Conservation (phyloP, 2,329 filamentous ascomycete species). For the Pseudogymnoascus sp. region DNA sequence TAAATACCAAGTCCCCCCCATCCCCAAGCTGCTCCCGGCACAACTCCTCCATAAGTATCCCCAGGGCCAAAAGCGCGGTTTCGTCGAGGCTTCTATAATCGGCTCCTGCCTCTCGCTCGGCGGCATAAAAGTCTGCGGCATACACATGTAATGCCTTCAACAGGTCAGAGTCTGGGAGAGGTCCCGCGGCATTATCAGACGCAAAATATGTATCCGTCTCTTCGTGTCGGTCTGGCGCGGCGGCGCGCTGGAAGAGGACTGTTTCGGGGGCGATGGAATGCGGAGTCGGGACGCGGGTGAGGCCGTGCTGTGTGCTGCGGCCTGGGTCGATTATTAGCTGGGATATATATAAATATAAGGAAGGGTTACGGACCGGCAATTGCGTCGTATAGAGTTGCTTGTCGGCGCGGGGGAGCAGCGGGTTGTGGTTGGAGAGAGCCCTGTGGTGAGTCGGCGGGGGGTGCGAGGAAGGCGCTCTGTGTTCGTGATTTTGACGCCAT, state of each 20-base stretch:
- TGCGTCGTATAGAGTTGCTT: conserved; percentile 61
- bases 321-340: neutral
- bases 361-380: conserved; percentile 50
- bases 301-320: conserved; percentile 20
- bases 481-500: conserved; percentile 1
- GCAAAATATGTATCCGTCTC: conserved; percentile 67
- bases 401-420: conserved; percentile 15
- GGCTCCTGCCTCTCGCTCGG: conserved; percentile 22
- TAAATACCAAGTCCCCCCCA: conserved; percentile 63
- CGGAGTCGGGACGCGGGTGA: conserved; percentile 23
- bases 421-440: neutral
- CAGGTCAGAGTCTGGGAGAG: conserved; percentile 61
- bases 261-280: conserved; percentile 56
- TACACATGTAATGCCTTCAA: conserved; percentile 64
- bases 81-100: conserved; percentile 62
- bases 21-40: conserved; percentile 52
- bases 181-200: conserved; percentile 47
- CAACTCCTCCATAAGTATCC: conserved; percentile 67
- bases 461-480: conserved; percentile 15
- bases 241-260: conserved; percentile 56
- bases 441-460: neutral
- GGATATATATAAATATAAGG: neutral
- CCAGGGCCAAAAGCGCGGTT: conserved; percentile 67
- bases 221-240: conserved; percentile 58
- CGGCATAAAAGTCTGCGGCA: conserved; percentile 54